phyloP scores from a whole-genome alignment of 257 asterid species.

The Thymus mandschuricus region DNA sequence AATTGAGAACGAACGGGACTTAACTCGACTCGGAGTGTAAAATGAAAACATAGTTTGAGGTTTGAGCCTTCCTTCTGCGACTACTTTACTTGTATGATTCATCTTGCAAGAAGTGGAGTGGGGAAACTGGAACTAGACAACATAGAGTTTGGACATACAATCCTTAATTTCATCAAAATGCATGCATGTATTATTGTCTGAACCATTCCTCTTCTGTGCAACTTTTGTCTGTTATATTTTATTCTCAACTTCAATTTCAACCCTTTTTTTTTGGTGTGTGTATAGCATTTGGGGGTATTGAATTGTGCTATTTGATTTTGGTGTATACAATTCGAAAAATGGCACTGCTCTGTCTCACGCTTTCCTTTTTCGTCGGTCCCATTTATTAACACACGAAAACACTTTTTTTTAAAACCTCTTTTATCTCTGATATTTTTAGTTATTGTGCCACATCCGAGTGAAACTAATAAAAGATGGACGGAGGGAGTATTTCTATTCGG shows the following conservation, averaged over 20 bases:
- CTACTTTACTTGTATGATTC: neutral
- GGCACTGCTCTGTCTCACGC: no score
- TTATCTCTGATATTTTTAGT: no score
- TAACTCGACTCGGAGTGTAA: neutral
- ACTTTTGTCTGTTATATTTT: neutral
- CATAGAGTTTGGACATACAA: neutral
- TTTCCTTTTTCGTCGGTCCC: no score
- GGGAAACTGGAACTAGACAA: neutral
- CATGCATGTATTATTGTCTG: neutral
- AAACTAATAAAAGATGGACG: no score
- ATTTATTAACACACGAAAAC: no score
- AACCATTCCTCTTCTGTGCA: neutral
- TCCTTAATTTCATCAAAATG: neutral
- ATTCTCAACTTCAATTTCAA: neutral
- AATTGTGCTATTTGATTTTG: no score
- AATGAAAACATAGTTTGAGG: neutral
- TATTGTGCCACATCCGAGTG: no score
- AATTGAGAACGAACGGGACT: constrained; percentile 1
- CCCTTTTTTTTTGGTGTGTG: constrained; percentile 13
- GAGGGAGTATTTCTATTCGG: no score
- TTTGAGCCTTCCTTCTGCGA: neutral
- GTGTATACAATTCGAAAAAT: no score
- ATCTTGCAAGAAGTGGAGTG: constrained; percentile 7
- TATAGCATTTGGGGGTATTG: constrained; percentile 9
- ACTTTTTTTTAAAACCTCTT: no score